phyloP scores from a whole-genome alignment of 768 basidiomycete genomes.

The Chlorophyllum brunneum region DNA sequence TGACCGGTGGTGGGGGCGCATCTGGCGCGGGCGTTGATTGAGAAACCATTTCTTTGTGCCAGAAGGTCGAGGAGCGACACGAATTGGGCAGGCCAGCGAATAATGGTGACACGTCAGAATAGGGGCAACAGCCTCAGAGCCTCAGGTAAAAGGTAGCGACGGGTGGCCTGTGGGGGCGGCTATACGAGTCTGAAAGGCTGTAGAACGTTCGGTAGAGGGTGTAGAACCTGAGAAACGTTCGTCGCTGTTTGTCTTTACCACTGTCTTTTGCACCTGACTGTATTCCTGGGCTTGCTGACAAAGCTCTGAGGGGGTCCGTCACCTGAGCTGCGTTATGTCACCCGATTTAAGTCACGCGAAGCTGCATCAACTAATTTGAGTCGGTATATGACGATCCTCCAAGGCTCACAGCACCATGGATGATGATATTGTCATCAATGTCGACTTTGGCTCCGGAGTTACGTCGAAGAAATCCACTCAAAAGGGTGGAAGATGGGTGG shows the following conservation, averaged over 20 bases:
- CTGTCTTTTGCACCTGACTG: conserved; percentile 8
- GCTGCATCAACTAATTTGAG: not conserved
- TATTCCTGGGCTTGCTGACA: conserved; percentile 12
- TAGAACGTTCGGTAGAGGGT: not conserved
- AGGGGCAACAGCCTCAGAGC: not conserved
- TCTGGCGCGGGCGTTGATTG: conserved; percentile 37
- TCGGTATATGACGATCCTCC: not conserved
- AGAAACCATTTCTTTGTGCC: conserved; percentile 28
- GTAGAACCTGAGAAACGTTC: not conserved
- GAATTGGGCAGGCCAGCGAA: conserved; percentile 3
- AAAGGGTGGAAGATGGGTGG: conserved; percentile 74
- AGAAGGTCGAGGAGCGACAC: conserved; percentile 12
- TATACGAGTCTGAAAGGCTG: not conserved
- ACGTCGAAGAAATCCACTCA: conserved; percentile 28
- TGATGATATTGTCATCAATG: conserved; percentile 73
- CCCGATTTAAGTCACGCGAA: not conserved
- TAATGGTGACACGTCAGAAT: conserved; percentile 10
- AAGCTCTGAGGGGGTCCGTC: not conserved
- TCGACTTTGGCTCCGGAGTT: conserved; percentile 39
- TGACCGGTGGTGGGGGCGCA: conserved; percentile 58
- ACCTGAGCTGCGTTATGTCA: conserved; percentile 4
- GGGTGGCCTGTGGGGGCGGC: not conserved
- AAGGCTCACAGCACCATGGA: conserved; percentile 46
- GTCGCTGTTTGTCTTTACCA: conserved; percentile 9
- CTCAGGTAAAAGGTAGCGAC: not conserved